phyloP scores from a whole-genome alignment of 345 rosid species.

The Raphanus raphanistrum region DNA sequence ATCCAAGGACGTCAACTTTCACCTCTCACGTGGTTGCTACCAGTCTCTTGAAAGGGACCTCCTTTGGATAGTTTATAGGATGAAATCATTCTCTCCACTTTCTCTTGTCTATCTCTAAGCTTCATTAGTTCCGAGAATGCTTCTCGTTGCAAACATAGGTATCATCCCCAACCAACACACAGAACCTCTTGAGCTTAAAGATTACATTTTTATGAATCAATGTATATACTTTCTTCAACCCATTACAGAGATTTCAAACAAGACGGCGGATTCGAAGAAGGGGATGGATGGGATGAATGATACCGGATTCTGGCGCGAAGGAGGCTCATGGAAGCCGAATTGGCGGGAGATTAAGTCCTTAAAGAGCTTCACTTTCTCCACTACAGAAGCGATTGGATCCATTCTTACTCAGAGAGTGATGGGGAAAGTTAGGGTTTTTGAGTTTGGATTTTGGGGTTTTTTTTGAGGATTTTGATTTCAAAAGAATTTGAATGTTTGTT shows the following conservation, averaged over 20 bases:
- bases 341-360: constrained; percentile 47
- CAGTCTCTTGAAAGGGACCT: constrained; percentile 63
- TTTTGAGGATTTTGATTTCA: constrained; percentile 3
- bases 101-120: constrained; percentile 87
- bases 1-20: constrained; percentile 74
- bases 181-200: no score
- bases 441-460: constrained; percentile 1
- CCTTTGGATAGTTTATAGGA: constrained; percentile 51
- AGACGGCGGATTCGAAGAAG: not conserved
- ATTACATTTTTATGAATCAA: not conserved
- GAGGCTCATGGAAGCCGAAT: constrained; percentile 40
- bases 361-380: constrained; percentile 50
- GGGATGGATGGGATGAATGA: not conserved
- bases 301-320: constrained; percentile 70
- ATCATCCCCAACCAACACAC: not conserved
- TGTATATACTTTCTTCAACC: not conserved
- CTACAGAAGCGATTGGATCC: constrained; percentile 54
- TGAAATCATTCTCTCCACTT: constrained; percentile 70
- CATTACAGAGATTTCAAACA: not conserved
- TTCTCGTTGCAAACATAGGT: constrained; percentile 67
- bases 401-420: constrained; percentile 34
- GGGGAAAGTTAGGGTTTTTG: constrained; percentile 24
- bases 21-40: constrained; percentile 61
- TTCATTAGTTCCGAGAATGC: constrained; percentile 81
- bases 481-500: not conserved